Evolutionary conservation across 305 asterid species (phyloP), one percentile per base, ranked within the genome.

Genomic region (Fraxinus dipetala): DNA sequence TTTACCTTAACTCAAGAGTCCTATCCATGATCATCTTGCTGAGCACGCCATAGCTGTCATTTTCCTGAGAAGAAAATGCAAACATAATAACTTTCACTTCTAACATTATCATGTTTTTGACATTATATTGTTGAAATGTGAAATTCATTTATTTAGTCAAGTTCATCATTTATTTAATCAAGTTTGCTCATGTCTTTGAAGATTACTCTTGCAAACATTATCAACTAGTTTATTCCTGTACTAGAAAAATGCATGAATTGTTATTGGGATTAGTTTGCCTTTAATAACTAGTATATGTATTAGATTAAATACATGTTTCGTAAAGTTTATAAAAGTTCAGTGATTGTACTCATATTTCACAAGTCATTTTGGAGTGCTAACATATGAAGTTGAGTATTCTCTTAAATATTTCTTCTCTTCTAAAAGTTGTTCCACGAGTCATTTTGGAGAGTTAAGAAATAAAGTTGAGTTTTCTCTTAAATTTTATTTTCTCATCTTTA

Each of bases 1-100:
- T 65, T 65, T 86, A 94, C 98, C 92, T 92, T 63, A 94, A 86
- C 86, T 93, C 92, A 7, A 70, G 76, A 77, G 88, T 84, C 87
- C 79, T 85, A 83, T 85, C 91, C 34, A 14, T 1, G 61, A 89
- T 72, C 48, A 92, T 91, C 92, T 82, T 90, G 72, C 82, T 80
- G 43, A 90, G 85, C 72, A 67, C 82, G 56, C 82, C 89, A 78
- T 84, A 76, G 85, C 75, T 83, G 24, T 81, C 79, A 79, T 82
- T 82, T 86, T 86, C 90, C 6, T 77, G 35, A 85, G 78, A 78
- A 32, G 51, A 56, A n/a, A 56, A 56, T 56, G 48, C 48, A 38
- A 38, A 38, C 48, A 38, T 59, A 16, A 51, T 51, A 16, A 51
- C 1, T 51, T 4, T 48, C 20, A 51, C 8, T 51, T 51, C 20